Conservation (phyloP, 2,329 filamentous ascomycete genomes). For the Verticillium nubilum region DNA sequence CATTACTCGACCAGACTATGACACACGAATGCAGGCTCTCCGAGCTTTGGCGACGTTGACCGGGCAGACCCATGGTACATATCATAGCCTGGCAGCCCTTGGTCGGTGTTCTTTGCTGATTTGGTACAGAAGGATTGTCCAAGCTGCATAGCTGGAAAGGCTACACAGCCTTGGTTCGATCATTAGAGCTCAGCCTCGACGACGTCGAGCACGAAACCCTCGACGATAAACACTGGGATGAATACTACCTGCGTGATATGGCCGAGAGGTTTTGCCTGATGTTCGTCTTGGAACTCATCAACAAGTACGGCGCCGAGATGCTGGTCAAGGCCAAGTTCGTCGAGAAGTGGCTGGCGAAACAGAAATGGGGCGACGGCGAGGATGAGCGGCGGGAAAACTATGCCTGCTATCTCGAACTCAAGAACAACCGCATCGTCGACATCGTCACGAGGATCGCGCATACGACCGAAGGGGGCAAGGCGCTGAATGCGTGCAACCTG, state of each 20-base stretch:
- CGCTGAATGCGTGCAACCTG: constrained; percentile 44
- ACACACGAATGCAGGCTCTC: constrained; percentile 51
- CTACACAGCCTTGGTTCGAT: constrained; percentile 54
- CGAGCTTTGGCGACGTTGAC: constrained; percentile 52
- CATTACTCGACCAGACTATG: constrained; percentile 54
- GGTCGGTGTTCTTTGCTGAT: constrained; percentile 9
- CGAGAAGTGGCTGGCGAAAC: constrained; percentile 67
- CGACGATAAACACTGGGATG: constrained; percentile 53
- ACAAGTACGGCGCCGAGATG: constrained; percentile 49
- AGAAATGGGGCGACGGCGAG: constrained; percentile 58
- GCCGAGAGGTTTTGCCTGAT: constrained; percentile 55
- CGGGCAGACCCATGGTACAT: constrained; percentile 22
- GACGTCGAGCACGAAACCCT: constrained; percentile 46
- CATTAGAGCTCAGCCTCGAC: constrained; percentile 48
- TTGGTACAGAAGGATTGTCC: constrained; percentile 32
- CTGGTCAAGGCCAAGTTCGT: constrained; percentile 61
- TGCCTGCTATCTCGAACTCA: constrained; percentile 40
- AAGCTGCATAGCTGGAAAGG: constrained; percentile 44
- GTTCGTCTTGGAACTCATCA: constrained; percentile 53
- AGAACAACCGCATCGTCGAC: constrained; percentile 48
- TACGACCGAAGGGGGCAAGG: constrained; percentile 44
- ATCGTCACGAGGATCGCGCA: constrained; percentile 44
- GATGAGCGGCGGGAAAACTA: constrained; percentile 52
- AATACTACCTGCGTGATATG: constrained; percentile 57
- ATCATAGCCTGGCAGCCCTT: background rate